These are phyloP conservation scores for Shiraia sp. DNA, from an alignment of 2,329 filamentous ascomycete genomes.

Conservation along the genomic window DNA sequence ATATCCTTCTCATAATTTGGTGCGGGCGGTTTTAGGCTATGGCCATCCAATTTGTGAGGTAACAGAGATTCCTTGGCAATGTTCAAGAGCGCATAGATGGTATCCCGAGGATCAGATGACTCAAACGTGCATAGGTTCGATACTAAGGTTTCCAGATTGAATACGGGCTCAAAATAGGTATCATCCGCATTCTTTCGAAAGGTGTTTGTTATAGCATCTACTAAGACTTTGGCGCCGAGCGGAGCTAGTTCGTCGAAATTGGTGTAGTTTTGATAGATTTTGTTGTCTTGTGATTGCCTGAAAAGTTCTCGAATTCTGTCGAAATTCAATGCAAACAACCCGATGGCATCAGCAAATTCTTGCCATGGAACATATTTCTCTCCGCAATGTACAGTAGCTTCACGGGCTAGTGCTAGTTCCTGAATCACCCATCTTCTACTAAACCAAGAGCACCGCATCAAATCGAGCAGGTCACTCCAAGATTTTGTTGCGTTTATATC, in stretches of 20 bases:
- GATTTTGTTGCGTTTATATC: neutral
- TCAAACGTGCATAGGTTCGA: slow-evolving; percentile 21
- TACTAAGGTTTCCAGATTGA: slow-evolving; percentile 23
- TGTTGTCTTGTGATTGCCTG: too few species aligned
- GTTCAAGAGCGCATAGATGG: slow-evolving; percentile 22
- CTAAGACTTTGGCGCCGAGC: slow-evolving; percentile 13
- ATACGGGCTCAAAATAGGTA: slow-evolving; percentile 3
- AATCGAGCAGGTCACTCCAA: slow-evolving; percentile 2
- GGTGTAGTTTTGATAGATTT: too few species aligned
- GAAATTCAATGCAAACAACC: slow-evolving; percentile 13
- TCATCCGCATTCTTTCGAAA: slow-evolving; percentile 9
- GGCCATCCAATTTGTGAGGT: too few species aligned
- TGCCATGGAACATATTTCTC: slow-evolving; percentile 30
- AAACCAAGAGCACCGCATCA: slow-evolving; percentile 7
- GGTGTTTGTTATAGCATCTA: slow-evolving; percentile 14
- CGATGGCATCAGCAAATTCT: slow-evolving; percentile 24
- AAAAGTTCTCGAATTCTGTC: slow-evolving; percentile 8
- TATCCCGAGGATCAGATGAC: slow-evolving; percentile 27
- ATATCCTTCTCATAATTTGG: slow-evolving; percentile 12
- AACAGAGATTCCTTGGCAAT: slow-evolving; percentile 14
- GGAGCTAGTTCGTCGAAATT: slow-evolving; percentile 3
- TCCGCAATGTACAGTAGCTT: slow-evolving; percentile 9
- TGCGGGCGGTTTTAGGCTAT: neutral
- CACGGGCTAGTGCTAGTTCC: slow-evolving; percentile 9
- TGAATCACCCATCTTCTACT: slow-evolving; percentile 15